Evolutionary conservation across 352 stramenopile species (phyloP).

Genomic region (Phytophthora podocarpi): DNA sequence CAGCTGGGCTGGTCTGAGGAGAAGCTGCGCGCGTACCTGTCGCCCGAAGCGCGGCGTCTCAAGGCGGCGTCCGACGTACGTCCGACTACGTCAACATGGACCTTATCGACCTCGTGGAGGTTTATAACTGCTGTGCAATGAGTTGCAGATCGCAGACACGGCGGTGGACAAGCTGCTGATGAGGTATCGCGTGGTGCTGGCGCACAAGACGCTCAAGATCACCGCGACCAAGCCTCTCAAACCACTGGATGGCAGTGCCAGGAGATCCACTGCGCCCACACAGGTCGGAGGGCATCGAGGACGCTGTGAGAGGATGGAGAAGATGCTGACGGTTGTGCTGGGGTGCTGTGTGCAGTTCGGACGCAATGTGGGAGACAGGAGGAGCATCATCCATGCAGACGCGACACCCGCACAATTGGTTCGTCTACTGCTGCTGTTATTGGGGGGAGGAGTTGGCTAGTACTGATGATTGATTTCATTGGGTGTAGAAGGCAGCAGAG

Average conservation of each 20-base stretch:
- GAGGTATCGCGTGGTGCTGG: constrained; percentile 54
- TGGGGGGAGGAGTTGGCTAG: neutral
- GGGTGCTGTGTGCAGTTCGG: constrained; percentile 41
- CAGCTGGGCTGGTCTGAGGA: constrained; percentile 63
- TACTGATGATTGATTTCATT: neutral
- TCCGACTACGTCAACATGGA: neutral
- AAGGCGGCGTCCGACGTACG: constrained; percentile 44
- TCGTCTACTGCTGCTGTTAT: neutral
- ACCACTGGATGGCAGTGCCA: constrained; percentile 31
- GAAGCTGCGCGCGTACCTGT: constrained; percentile 58
- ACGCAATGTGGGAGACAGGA: constrained; percentile 38
- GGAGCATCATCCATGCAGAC: constrained; percentile 45
- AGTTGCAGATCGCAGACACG: constrained; percentile 49
- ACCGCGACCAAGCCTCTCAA: constrained; percentile 38
- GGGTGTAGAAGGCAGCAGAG: constrained; percentile 23
- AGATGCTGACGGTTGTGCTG: constrained; percentile 6
- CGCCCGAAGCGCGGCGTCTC: constrained; percentile 44
- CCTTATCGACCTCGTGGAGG: neutral
- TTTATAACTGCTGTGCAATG: constrained; percentile 12
- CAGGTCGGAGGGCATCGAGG: constrained; percentile 34
- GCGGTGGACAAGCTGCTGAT: constrained; percentile 71
- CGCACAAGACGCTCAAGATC: constrained; percentile 43
- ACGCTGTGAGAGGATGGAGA: neutral
- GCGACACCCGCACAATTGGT: constrained; percentile 42
- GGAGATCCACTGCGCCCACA: constrained; percentile 44